These are phyloP conservation scores for Lipomyces sp. DNA, from an alignment of 805 yeast genomes.

Conservation along the genomic window DNA sequence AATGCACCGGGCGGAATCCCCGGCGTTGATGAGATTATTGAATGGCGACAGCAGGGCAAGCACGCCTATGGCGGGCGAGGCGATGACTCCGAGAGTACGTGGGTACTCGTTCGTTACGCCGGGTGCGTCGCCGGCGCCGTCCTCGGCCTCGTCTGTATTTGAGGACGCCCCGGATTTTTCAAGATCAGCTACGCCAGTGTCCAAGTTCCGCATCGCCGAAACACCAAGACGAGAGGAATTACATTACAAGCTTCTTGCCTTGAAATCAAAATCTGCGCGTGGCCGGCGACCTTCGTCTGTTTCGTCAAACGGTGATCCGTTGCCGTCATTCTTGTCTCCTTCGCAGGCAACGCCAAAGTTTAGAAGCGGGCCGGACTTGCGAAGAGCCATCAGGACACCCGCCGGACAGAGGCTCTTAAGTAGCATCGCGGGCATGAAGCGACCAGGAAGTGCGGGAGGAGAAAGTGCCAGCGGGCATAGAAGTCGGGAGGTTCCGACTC, in stretches of 20 bases:
- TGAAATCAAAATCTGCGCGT: neutral
- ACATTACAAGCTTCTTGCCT: conserved; percentile 18
- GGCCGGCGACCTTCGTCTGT: neutral
- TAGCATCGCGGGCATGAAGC: conserved; percentile 8
- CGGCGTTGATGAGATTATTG: too few species aligned
- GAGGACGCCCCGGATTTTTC: too few species aligned
- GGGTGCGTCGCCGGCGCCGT: conserved; percentile 23
- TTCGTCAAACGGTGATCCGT: neutral
- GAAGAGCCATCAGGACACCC: conserved; percentile 15
- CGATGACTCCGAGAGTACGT: conserved; percentile 10
- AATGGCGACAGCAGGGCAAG: too few species aligned
- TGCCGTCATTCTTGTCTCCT: too few species aligned
- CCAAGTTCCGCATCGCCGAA: conserved; percentile 16
- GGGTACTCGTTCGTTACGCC: conserved; percentile 21
- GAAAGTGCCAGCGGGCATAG: too few species aligned
- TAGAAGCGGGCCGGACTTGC: conserved; percentile 7
- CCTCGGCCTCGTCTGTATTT: too few species aligned
- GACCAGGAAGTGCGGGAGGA: neutral
- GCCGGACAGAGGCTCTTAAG: conserved; percentile 20
- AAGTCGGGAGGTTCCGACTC: neutral
- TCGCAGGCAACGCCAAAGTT: conserved; percentile 13
- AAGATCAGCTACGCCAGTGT: too few species aligned
- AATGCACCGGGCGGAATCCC: conserved; percentile 2
- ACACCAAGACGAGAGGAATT: conserved; percentile 24
- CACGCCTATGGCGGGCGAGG: neutral